Evolutionary conservation across 2,329 filamentous ascomycete species (phyloP).

Genomic region (Ophiostoma fasciatum): DNA sequence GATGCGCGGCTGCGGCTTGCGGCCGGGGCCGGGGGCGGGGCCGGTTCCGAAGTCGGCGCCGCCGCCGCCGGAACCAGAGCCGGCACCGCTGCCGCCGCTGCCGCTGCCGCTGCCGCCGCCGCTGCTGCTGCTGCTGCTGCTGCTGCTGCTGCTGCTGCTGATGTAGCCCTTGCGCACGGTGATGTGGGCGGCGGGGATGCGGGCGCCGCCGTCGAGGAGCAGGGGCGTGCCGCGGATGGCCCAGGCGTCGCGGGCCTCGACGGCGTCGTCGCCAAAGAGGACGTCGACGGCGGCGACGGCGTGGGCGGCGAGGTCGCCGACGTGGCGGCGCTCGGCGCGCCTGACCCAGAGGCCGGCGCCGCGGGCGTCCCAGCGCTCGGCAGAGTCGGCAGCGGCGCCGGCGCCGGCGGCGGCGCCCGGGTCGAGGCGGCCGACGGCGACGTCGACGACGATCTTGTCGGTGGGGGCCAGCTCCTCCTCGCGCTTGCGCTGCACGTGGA

Average conservation of each 20-base stretch:
- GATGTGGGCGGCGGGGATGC: constrained; percentile 55
- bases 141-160: constrained; percentile 40
- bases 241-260: constrained; percentile 82
- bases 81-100: too few relatives aligned
- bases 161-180: constrained; percentile 62
- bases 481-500: constrained; percentile 70
- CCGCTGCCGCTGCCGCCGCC: too few relatives aligned
- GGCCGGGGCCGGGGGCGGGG: too few relatives aligned
- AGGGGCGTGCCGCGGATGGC: constrained; percentile 59
- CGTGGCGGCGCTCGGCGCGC: constrained; percentile 54
- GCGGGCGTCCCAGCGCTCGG: constrained; percentile 61
- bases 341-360: constrained; percentile 71
- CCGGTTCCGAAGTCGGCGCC: too few relatives aligned
- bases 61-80: too few relatives aligned
- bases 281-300: constrained; percentile 74
- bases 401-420: constrained; percentile 31
- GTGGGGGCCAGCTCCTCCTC: constrained; percentile 65
- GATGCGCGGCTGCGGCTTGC: constrained; percentile 64
- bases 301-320: constrained; percentile 52
- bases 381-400: constrained; percentile 35
- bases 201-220: constrained; percentile 48
- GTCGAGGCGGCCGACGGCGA: constrained; percentile 58
- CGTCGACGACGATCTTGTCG: constrained; percentile 67
- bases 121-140: too few relatives aligned
- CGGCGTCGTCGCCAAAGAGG: constrained; percentile 79